Percentiles rank a stretch among this genome's conserved stretches.
phyloP scores from a whole-genome alignment of 163 green algal species.

The Prototheca wickerhamii region DNA sequence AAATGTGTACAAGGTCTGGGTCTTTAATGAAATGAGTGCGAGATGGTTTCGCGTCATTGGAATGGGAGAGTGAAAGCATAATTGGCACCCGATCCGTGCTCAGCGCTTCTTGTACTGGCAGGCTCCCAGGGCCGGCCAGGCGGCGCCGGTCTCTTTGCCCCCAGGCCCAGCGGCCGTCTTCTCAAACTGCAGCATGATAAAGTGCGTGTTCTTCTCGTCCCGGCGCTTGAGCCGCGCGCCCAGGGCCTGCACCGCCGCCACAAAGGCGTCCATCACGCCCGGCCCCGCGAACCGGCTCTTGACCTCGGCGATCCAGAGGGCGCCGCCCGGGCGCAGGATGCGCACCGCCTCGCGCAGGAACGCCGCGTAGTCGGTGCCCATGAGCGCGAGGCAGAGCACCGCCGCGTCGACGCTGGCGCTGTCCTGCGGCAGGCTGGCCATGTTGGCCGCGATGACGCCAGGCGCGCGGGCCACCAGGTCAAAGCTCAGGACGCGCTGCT shows the following conservation, averaged over 20 bases:
- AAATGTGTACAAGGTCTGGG: no score
- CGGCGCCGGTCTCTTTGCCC: background rate
- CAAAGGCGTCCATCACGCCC: slow-evolving; percentile 49
- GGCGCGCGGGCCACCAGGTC: slow-evolving; percentile 76
- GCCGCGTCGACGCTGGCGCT: slow-evolving; percentile 59
- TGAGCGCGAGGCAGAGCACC: slow-evolving; percentile 90
- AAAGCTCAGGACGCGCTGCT: slow-evolving; percentile 77
- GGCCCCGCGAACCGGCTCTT: slow-evolving; percentile 42
- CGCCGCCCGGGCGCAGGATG: slow-evolving; percentile 59
- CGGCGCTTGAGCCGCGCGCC: slow-evolving; percentile 60
- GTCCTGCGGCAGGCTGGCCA: slow-evolving; percentile 69
- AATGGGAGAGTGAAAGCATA: no score
- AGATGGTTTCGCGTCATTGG: no score
- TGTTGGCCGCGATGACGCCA: slow-evolving; percentile 90
- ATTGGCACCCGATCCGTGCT: no score
- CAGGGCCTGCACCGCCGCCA: slow-evolving; percentile 45
- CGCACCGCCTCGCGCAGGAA: slow-evolving; percentile 81
- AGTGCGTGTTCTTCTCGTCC: slow-evolving; percentile 81
- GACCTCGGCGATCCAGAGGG: slow-evolving; percentile 95
- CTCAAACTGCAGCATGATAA: slow-evolving; percentile 73
- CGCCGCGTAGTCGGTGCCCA: slow-evolving; percentile 84
- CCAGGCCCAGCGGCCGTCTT: slow-evolving; percentile 34
- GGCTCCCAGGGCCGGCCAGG: slow-evolving; percentile 80
- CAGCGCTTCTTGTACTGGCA: slow-evolving; percentile 92
- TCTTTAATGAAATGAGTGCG: no score